Evolutionary conservation across 139 green algal genomes (phyloP).

Genomic region (Chlorella ohadii): DNA sequence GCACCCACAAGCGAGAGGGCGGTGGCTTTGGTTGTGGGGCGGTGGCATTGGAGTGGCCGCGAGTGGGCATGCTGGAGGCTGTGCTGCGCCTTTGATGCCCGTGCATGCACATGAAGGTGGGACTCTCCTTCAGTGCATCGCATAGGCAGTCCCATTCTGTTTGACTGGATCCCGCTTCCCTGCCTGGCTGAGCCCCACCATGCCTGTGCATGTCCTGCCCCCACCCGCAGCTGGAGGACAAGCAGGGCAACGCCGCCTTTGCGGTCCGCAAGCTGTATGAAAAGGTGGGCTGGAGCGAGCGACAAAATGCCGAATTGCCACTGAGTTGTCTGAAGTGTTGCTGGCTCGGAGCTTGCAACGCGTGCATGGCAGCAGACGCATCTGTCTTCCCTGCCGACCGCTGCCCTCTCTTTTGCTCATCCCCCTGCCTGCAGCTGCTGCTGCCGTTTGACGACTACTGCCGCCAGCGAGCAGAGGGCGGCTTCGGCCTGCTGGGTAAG

Average conservation of each 20-base stretch:
- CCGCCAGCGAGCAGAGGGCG: conserved; percentile 15
- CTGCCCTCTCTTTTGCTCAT: too few species aligned
- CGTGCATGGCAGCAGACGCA: too few species aligned
- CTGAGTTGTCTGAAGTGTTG: too few species aligned
- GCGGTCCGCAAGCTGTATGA: conserved; percentile 80
- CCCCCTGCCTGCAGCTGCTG: conserved; percentile 54
- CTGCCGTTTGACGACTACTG: conserved; percentile 65
- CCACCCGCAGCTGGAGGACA: conserved; percentile 53
- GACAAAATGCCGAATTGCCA: too few species aligned
- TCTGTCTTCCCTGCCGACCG: too few species aligned
- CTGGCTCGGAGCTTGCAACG: too few species aligned
- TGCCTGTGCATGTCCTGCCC: too few species aligned
- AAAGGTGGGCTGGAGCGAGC: conserved; percentile 40
- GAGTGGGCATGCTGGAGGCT: neutral
- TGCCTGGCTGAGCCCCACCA: too few species aligned
- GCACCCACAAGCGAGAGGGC: neutral
- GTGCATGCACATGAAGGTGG: neutral
- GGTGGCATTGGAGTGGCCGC: neutral
- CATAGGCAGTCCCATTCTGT: too few species aligned
- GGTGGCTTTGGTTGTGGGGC: neutral
- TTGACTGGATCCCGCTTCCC: too few species aligned
- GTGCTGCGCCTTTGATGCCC: neutral
- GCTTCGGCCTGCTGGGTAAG: conserved; percentile 45
- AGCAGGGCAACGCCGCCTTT: conserved; percentile 67
- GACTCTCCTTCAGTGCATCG: too few species aligned